Evolutionary conservation across 176 grass and related monocot species (phyloP).

Genomic region (Oryza meridionalis): DNA sequence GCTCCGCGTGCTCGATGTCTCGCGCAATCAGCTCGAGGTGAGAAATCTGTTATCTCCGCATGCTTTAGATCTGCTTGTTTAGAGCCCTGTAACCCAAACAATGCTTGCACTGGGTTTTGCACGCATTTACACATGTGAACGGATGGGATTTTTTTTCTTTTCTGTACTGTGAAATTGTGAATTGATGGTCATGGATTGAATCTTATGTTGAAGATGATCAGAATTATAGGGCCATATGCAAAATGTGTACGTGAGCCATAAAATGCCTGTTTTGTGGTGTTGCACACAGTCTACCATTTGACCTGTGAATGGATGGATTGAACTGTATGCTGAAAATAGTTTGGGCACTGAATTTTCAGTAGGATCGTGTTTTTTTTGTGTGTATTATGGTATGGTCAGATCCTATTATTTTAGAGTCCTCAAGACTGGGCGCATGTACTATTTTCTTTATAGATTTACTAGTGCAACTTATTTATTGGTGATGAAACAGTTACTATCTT

Average conservation of each 20-base stretch:
- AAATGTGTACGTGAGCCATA: neutral
- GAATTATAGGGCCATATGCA: neutral
- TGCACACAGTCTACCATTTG: neutral
- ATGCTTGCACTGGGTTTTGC: neutral
- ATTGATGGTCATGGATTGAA: neutral
- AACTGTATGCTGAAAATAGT: neutral
- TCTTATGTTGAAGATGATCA: neutral
- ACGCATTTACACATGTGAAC: neutral
- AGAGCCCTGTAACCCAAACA: neutral
- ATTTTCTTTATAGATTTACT: neutral
- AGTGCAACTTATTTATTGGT: neutral
- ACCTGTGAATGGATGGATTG: neutral
- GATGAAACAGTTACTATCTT: neutral
- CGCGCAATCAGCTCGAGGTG: constrained; percentile 83
- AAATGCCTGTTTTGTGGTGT: neutral
- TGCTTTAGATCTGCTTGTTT: constrained; percentile 27
- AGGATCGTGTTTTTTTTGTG: neutral
- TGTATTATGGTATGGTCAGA: neutral
- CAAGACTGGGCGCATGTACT: neutral
- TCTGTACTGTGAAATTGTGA: neutral
- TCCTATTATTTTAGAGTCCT: neutral
- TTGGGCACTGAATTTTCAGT: neutral
- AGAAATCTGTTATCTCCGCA: constrained; percentile 7
- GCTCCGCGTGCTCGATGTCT: constrained; percentile 74
- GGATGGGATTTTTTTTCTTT: neutral